Percentiles rank a stretch among this genome's conserved stretches.
Conservation (phyloP, 495 filamentous ascomycete species). For the Hypoxylon rickii region DNA sequence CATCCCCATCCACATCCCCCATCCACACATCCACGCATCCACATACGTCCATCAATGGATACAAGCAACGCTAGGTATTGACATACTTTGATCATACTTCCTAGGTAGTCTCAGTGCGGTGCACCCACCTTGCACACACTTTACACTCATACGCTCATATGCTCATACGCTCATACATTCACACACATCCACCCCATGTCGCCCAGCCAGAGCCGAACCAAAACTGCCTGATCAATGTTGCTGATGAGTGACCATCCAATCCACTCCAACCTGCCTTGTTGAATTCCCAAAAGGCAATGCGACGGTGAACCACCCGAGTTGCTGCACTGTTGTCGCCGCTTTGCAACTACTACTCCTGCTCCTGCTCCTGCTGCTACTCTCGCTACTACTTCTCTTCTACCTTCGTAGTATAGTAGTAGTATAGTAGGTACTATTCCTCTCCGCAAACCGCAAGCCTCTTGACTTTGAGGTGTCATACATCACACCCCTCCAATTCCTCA, state of each 20-base stretch:
- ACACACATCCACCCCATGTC: no score
- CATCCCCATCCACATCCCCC: constrained; percentile 6
- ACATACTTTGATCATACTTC: no score
- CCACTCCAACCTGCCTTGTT: constrained; percentile 24
- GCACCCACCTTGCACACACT: constrained; percentile 25
- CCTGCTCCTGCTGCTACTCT: not conserved
- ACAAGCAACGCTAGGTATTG: no score
- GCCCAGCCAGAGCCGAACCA: constrained; percentile 34
- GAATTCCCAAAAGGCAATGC: constrained; percentile 29
- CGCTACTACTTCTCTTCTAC: no score
- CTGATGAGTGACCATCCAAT: constrained; percentile 26
- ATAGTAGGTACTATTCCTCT: not conserved
- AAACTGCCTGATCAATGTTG: constrained; percentile 29
- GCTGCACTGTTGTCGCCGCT: constrained; percentile 26
- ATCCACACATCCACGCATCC: constrained; percentile 8
- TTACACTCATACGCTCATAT: no score
- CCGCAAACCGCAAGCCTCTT: not conserved
- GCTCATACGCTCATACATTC: no score
- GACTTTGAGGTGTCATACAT: constrained; percentile 27
- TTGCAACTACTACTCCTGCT: constrained; percentile 1
- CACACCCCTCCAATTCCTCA: constrained; percentile 19
- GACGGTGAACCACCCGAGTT: constrained; percentile 36
- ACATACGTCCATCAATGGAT: no score
- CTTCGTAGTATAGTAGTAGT: constrained; percentile 3
- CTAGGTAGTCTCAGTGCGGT: constrained; percentile 27